Conservation (phyloP, 2,329 filamentous ascomycete genomes). For the Leptographium lundbergii region DNA sequence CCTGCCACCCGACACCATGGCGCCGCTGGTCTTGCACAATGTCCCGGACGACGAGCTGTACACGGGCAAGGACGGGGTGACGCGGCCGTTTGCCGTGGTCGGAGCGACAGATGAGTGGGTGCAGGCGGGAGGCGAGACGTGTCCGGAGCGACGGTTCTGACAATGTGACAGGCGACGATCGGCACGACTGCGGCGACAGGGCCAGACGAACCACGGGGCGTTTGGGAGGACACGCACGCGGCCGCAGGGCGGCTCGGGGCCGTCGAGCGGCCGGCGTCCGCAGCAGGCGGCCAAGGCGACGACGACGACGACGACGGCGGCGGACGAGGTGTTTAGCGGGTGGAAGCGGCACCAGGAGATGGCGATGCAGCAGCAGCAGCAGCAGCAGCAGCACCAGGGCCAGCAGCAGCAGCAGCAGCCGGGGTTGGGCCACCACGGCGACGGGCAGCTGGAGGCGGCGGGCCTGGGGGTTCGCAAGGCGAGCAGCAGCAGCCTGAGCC, state of each 20-base stretch:
- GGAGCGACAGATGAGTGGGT: slow-evolving; percentile 10
- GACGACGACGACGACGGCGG: slow-evolving; percentile 44
- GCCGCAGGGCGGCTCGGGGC: slow-evolving; percentile 23
- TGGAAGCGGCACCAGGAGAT: slow-evolving; percentile 37
- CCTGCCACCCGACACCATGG: slow-evolving; percentile 27
- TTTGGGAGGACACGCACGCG: slow-evolving; percentile 55
- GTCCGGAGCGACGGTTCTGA: not conserved
- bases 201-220: slow-evolving; percentile 39
- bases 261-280: slow-evolving; percentile 5
- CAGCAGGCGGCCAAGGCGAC: slow-evolving; percentile 28
- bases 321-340: slow-evolving; percentile 48
- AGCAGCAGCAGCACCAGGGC: not conserved
- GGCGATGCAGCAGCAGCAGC: slow-evolving; percentile 3
- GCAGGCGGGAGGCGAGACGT: not conserved
- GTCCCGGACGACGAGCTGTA: slow-evolving; percentile 57
- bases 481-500: slow-evolving; percentile 10
- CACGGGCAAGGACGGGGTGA: slow-evolving; percentile 50
- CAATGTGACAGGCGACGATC: slow-evolving; percentile 33
- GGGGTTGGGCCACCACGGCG: not conserved
- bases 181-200: slow-evolving; percentile 32
- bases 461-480: slow-evolving; percentile 15
- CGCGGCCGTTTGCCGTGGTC: slow-evolving; percentile 53
- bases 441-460: slow-evolving; percentile 21
- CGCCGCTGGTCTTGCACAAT: slow-evolving; percentile 54
- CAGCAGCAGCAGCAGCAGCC: slow-evolving; percentile 7